Percentiles rank a stretch among this genome's conserved stretches.
These are phyloP conservation scores for Penstemon davidsonii DNA, from an alignment of 257 asterid species.

Conservation along the genomic window DNA sequence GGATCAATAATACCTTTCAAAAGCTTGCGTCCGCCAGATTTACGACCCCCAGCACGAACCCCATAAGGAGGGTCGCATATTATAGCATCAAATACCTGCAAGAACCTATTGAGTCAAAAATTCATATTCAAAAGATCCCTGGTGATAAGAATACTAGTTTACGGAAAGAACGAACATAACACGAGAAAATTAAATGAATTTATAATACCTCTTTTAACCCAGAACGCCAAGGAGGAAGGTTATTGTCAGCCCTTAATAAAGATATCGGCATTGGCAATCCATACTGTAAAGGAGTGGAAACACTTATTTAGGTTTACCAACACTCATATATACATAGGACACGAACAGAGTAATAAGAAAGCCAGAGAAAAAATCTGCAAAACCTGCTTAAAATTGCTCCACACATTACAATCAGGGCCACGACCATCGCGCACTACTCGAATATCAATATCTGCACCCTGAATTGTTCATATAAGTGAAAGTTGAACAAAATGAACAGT, in stretches of 20 bases:
- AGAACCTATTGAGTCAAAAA: constrained; percentile 11
- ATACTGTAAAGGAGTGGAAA: constrained; percentile 55
- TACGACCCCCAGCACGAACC: constrained; percentile 99
- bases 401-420: constrained; percentile 90
- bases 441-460: constrained; percentile 99
- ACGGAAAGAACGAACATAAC: constrained; percentile 10
- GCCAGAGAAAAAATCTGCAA: background rate
- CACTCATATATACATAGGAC: constrained; percentile 15
- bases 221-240: constrained; percentile 96
- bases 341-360: constrained; percentile 1
- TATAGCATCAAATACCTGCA: constrained; percentile 86
- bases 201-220: constrained; percentile 77
- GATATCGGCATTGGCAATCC: constrained; percentile 88
- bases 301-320: background rate
- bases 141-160: constrained; percentile 9
- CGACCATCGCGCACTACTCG: constrained; percentile 99
- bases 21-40: constrained; percentile 99
- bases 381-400: constrained; percentile 97
- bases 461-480: constrained; percentile 46
- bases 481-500: constrained; percentile 8
- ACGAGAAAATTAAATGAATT: constrained; percentile 8
- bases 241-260: constrained; percentile 92
- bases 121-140: constrained; percentile 1
- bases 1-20: constrained; percentile 82
- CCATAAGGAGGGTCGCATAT: constrained; percentile 99